phyloP scores from a whole-genome alignment of 257 asterid genomes.

The Salvia hispanica region DNA sequence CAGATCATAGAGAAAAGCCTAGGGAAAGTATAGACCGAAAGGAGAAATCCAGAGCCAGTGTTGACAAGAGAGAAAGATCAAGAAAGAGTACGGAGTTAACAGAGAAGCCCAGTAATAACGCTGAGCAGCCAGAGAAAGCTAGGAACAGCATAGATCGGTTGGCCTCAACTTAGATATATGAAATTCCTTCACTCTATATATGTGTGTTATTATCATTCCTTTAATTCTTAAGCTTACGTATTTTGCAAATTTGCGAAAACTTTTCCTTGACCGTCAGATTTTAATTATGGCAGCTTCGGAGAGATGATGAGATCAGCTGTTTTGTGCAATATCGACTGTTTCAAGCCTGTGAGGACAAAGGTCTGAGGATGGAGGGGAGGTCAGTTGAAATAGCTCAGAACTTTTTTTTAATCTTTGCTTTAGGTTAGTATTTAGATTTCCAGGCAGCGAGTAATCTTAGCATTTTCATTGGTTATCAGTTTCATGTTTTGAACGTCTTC shows the following conservation, averaged over 20 bases:
- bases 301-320: constrained; percentile 94
- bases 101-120: constrained; percentile 53
- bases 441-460: constrained; percentile 25
- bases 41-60: constrained; percentile 68
- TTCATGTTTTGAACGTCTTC: constrained; percentile 24
- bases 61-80: constrained; percentile 72
- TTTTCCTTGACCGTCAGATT: constrained; percentile 45
- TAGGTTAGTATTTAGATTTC: constrained; percentile 29
- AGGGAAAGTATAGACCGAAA: constrained; percentile 60
- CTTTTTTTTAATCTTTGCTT: constrained; percentile 22
- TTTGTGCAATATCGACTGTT: constrained; percentile 90
- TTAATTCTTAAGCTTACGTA: constrained; percentile 9
- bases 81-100: constrained; percentile 54
- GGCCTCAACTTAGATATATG: constrained; percentile 49
- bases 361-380: constrained; percentile 59
- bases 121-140: constrained; percentile 81
- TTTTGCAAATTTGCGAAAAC: constrained; percentile 27
- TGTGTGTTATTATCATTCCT: constrained; percentile 20
- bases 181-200: constrained; percentile 28
- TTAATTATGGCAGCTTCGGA: constrained; percentile 77
- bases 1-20: constrained; percentile 70
- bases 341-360: constrained; percentile 82
- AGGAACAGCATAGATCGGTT: constrained; percentile 99
- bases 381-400: constrained; percentile 38
- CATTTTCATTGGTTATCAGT: constrained; percentile 16